These are phyloP conservation scores for Cyberlindnera lachancei DNA, from an alignment of 805 yeast species.

Conservation along the genomic window DNA sequence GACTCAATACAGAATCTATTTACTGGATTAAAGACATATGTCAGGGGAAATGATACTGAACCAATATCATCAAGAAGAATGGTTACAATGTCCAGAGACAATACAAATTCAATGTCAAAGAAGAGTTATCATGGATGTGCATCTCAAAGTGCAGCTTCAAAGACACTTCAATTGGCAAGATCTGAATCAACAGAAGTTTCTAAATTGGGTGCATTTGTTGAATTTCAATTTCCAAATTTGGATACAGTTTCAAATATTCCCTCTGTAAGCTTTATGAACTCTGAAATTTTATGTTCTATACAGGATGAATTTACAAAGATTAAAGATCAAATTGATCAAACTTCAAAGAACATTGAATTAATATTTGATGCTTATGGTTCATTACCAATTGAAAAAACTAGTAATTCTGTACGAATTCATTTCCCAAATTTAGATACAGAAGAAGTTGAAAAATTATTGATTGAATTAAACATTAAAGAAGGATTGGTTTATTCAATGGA, in stretches of 20 bases:
- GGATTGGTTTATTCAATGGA: conserved; percentile 44
- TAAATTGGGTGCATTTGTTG: conserved; percentile 44
- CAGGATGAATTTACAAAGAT: conserved; percentile 29
- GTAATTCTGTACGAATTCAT: conserved; percentile 43
- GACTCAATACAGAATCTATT: conserved; percentile 57
- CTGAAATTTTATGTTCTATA: conserved; percentile 34
- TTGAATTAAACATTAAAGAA: conserved; percentile 50
- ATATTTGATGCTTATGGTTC: conserved; percentile 54
- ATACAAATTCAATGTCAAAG: conserved; percentile 1
- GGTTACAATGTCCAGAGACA: neutral
- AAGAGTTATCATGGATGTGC: conserved; percentile 22
- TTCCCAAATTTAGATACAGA: conserved; percentile 64
- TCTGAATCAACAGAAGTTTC: conserved; percentile 25
- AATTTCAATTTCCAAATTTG: conserved; percentile 42
- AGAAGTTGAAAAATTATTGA: conserved; percentile 47
- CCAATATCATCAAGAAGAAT: neutral
- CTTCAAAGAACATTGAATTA: conserved; percentile 35
- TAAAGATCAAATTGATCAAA: conserved; percentile 33
- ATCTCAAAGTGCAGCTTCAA: conserved; percentile 23
- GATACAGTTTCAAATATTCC: conserved; percentile 29
- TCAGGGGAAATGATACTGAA: conserved; percentile 24
- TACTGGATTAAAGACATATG: conserved; percentile 34
- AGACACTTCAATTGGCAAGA: conserved; percentile 28
- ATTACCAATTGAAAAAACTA: conserved; percentile 47
- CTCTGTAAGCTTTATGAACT: conserved; percentile 36